Evolutionary conservation across 768 basidiomycete genomes (phyloP), one percentile per base, ranked within the genome.

Genomic region (Lentinula detonsa): DNA sequence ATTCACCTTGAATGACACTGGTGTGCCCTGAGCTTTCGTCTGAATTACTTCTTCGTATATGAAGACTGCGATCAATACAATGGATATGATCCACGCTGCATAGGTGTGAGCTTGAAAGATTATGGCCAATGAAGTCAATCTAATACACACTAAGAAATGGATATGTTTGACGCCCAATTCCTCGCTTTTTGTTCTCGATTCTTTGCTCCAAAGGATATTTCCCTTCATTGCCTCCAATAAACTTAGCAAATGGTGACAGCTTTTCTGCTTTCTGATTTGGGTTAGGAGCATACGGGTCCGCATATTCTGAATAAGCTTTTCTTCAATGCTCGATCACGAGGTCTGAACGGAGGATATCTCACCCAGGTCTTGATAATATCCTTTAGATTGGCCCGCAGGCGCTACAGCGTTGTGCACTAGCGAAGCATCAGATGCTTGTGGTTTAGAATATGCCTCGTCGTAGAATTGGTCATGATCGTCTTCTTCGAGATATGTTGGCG

Each of bases 31-130:
- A 16, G 83, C 81, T 65, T 81, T 77, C 60, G 78, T 71, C 68
- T 97, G 95, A 23, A 85, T 76, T 21, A 93, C 84, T 21, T 95
- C 79, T 71, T 96, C 95, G 66, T 89, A 89, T n/a, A 95, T 86
- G 66, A 96, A 84, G 7, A 91, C 77, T 4, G 76, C 84, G 34
- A 84, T 69, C 93, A 95, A 93, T 15, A 75, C 80, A 59, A 72
- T 73, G 15, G 90, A 85, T 61, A 90, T 71, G 1, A 70, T 67
- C 79, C 85, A 97, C 11, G 86, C 88, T 86, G 68, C 18, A 48
- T 3, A 23, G 8, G 21, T 10, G 46, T 49, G 45, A 70, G 40
- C 39, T n/a, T 31, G 34, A 34, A 45, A 60, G 18, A 7, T 21
- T 10, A 16, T 35, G 16, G 50, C n/a, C 35, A 8, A 37, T 4